Percentiles rank a stretch among this genome's conserved stretches.
phyloP scores from a whole-genome alignment of 768 basidiomycete species.

The Candolleomyces eurysporus region DNA sequence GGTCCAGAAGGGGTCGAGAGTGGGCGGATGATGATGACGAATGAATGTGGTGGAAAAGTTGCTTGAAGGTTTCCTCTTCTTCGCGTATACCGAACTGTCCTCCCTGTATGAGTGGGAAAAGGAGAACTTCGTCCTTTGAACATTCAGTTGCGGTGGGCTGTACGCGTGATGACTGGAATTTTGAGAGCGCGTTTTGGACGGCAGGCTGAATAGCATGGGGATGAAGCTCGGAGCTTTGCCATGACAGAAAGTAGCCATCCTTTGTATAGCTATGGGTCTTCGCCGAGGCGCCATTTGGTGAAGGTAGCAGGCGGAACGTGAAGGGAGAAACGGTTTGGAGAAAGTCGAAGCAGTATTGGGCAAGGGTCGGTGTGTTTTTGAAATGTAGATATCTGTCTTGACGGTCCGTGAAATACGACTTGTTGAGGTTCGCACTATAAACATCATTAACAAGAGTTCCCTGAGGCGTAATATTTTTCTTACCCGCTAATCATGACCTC shows the following conservation, averaged over 20 bases:
- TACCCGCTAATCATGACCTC: slow-evolving; percentile 93
- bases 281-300: background rate
- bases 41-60: slow-evolving; percentile 55
- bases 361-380: slow-evolving; percentile 52
- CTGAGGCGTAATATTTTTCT: slow-evolving; percentile 13
- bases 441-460: background rate
- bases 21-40: slow-evolving; percentile 1
- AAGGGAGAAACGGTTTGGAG: slow-evolving; percentile 64
- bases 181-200: slow-evolving; percentile 52
- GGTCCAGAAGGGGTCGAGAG: slow-evolving; percentile 54
- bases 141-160: background rate
- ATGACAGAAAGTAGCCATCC: slow-evolving; percentile 54
- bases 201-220: slow-evolving; percentile 68
- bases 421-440: slow-evolving; percentile 85
- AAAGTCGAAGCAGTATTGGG: slow-evolving; percentile 84
- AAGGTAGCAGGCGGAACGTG: slow-evolving; percentile 59
- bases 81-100: slow-evolving; percentile 86
- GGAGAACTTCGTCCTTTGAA: slow-evolving; percentile 35
- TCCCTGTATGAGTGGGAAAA: slow-evolving; percentile 86
- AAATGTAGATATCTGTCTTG: slow-evolving; percentile 94
- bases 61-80: slow-evolving; percentile 65
- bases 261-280: slow-evolving; percentile 30
- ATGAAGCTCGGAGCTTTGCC: slow-evolving; percentile 64
- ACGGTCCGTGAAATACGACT: slow-evolving; percentile 91
- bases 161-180: slow-evolving; percentile 53